Base-by-base conservation (phyloP, 2,329 filamentous ascomycete species). In the Fusarium graminum region DNA sequence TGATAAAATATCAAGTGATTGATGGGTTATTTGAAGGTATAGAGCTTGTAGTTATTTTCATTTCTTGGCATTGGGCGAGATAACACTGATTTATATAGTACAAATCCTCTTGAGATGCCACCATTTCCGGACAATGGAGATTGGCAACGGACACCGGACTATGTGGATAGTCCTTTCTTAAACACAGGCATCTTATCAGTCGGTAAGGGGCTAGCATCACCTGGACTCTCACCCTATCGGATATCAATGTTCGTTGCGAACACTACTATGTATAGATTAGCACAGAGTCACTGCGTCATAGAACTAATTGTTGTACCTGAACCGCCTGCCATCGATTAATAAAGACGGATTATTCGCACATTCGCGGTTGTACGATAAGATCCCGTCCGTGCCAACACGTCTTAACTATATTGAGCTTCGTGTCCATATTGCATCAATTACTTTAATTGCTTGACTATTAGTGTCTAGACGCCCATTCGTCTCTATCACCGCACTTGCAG, bases 101-200 rank as follows among this genome's bases (percentile, higher is more conserved):
- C 3, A 36, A 17, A 9, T 9, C n/a, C 9, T 9, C 16, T 4
- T 12, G 10, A 32, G 2, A 38, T 36, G 7, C 3, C 3, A 7
- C 29, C 1, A 13, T 38, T 42, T 34, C 29, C 47, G 56, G 56
- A 61, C 25, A 54, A 29, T 45, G 36, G 47, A 61, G 26, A 46
- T 8, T 34, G 6, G 26, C 16, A 14, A 14, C 56, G 58, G 58
- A 61, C 34, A 55, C 36, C 58, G 56, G 58, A 61, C 47, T 42
- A 41, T 42, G 11, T n/a, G 2, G 19, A 54, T 46, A 61, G 56
- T 61, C 58, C 58, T 46, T 12, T 4, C 19, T n/a, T 6, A 6
- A 6, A 36, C 16, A 34, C 16, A 34, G 32, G 22, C 22, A 14
- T 34, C 34, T 36, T 36, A 36, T n/a, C 14, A 36, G 7, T 36